Base-by-base conservation (phyloP, 805 yeast species). In the Candida orba region DNA sequence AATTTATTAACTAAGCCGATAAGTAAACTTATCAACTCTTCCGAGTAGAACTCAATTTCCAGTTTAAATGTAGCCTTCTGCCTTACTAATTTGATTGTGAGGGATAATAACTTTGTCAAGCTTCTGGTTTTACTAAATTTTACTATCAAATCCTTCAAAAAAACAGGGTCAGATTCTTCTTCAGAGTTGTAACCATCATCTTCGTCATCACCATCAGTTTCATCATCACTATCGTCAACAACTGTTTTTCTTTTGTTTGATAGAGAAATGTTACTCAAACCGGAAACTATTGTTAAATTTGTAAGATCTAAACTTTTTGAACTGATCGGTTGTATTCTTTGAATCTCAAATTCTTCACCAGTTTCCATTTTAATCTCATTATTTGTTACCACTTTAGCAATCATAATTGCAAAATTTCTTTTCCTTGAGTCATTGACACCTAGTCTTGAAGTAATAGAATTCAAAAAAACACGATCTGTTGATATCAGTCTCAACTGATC, bases 141-240 rank as follows among this genome's bases (percentile, higher is more conserved):
- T 13, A 66, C 62, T 5, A 87, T 54, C 18, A 90, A 64, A 48
- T 88, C 95, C 50, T 84, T 81, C 34, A 91, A 62, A 53, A 87
- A 91, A 2, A 86, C 82, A 14, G 82, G 81, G 22, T 77, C 79
- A 41, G 68, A 68, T 8, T 63, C 70, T 10, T 62, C 63, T 30
- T 65, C 67, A 4, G 53, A 57, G 3, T 55, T 55, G 8, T 52
- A 27, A 1, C 51, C 58, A 6, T 52, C 56, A 6, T 61, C 65
- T 3, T 54, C 62, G 31, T 63, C 69, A 15, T 63, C 45, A 24
- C 44, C 50, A 29, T 48, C 53, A 18, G 41, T 40, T 7, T 60
- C 65, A 34, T 59, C 63, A 31, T 56, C 65, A 45, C 56, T 56
- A 41, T 53, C 62, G 27, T 32, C 15, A 8, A 30, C 39, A 6